A percentile compares a stretch with the other conserved stretches of the same genome.
Evolutionary conservation across 257 asterid genomes (phyloP).

Genomic region (Solanum etuberosum): DNA sequence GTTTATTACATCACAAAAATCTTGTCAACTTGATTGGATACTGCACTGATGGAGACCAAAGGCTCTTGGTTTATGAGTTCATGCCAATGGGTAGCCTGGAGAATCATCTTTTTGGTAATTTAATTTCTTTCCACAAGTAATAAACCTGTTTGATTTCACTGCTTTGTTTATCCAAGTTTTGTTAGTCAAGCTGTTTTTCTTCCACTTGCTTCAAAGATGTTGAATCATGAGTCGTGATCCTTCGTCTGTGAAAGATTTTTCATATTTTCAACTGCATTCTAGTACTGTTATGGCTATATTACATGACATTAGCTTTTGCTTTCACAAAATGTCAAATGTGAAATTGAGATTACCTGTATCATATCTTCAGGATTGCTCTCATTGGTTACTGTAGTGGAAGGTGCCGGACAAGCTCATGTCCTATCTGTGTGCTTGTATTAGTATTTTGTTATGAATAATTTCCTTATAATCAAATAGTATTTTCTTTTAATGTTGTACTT

Average conservation of each 20-base stretch:
- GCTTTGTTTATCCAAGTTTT: neutral
- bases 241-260: neutral
- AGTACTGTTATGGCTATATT: neutral
- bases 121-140: neutral
- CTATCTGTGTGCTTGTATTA: neutral
- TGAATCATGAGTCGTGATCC: neutral
- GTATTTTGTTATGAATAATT: neutral
- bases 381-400: neutral
- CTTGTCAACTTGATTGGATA: slow-evolving; percentile 82
- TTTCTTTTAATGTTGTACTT: neutral
- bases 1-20: slow-evolving; percentile 72
- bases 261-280: neutral
- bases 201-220: neutral
- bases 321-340: neutral
- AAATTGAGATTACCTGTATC: neutral
- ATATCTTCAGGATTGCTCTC: neutral
- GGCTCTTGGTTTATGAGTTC: slow-evolving; percentile 80
- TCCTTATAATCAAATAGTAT: neutral
- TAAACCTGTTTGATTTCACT: no score
- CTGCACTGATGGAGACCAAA: slow-evolving; percentile 86
- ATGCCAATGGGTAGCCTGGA: slow-evolving; percentile 93
- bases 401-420: neutral
- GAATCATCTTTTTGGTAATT: slow-evolving; percentile 73
- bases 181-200: neutral
- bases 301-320: neutral